Conservation (phyloP, 306 rosid genomes). For the Pachyrhizus erosus region DNA sequence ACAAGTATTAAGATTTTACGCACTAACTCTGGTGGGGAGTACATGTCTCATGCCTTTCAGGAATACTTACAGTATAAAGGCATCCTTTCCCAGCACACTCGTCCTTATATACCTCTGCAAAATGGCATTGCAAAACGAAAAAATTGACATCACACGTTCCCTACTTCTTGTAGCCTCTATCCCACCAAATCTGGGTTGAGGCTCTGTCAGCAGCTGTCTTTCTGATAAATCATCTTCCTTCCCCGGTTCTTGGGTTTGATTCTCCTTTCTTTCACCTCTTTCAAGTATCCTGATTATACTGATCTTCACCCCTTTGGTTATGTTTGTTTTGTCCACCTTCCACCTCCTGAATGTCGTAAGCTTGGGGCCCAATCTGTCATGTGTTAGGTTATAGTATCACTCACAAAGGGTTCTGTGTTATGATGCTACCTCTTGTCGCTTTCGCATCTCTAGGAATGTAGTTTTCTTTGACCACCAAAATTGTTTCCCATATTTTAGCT, state of each 20-base stretch:
- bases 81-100: too few relatives aligned
- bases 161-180: too few relatives aligned
- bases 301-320: background rate
- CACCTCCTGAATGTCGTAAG: background rate
- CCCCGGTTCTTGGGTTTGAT: background rate
- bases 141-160: too few relatives aligned
- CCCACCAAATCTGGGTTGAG: background rate
- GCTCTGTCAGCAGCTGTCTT: background rate
- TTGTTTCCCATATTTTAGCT: background rate
- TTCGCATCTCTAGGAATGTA: background rate
- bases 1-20: too few relatives aligned
- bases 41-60: too few relatives aligned
- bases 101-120: too few relatives aligned
- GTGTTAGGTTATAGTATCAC: background rate
- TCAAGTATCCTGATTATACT: background rate
- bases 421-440: background rate
- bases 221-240: background rate
- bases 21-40: too few relatives aligned
- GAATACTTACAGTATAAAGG: too few relatives aligned
- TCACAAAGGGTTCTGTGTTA: background rate
- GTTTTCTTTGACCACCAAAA: background rate
- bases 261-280: background rate
- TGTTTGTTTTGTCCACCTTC: background rate
- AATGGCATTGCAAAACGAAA: too few relatives aligned
- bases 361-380: background rate